These are phyloP conservation scores for Pythium catenulatum DNA, from an alignment of 352 stramenopile genomes.

Conservation along the genomic window DNA sequence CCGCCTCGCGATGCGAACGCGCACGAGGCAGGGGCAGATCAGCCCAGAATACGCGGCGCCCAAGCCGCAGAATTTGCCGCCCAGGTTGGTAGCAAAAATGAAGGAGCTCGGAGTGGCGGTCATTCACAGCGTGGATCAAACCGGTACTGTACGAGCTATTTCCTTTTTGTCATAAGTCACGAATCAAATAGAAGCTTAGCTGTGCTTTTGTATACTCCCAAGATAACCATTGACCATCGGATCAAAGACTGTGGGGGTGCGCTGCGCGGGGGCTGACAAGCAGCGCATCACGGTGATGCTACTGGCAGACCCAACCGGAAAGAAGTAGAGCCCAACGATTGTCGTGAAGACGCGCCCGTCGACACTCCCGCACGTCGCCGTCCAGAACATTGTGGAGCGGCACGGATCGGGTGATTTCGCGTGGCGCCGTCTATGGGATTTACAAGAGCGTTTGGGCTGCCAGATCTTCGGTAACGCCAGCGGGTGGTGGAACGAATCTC, in stretches of 20 bases:
- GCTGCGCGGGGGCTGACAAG: conserved; percentile 52
- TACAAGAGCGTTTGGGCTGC: conserved; percentile 21
- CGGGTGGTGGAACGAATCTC: conserved; percentile 55
- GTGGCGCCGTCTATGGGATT: conserved; percentile 31
- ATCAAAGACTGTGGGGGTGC: conserved; percentile 60
- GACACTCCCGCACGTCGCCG: neutral
- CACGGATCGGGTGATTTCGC: conserved; percentile 57
- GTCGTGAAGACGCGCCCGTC: conserved; percentile 41
- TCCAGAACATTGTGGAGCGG: conserved; percentile 29
- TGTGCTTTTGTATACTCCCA: conserved; percentile 61
- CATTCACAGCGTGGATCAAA: neutral
- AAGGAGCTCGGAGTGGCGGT: neutral
- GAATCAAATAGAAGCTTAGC: neutral
- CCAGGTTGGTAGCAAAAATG: neutral
- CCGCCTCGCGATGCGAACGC: too few relatives aligned
- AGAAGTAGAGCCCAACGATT: conserved; percentile 45
- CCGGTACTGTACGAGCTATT: neutral
- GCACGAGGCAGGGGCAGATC: too few relatives aligned
- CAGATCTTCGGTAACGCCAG: conserved; percentile 53
- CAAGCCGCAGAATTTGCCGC: neutral
- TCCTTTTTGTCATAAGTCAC: neutral
- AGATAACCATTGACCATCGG: conserved; percentile 51
- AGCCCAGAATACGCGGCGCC: too few relatives aligned
- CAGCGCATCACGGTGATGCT: conserved; percentile 61
- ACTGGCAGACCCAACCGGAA: conserved; percentile 49